Evolutionary conservation across 129 eudicot genomes (phyloP).

Genomic region (Dittrichia graveolens): DNA sequence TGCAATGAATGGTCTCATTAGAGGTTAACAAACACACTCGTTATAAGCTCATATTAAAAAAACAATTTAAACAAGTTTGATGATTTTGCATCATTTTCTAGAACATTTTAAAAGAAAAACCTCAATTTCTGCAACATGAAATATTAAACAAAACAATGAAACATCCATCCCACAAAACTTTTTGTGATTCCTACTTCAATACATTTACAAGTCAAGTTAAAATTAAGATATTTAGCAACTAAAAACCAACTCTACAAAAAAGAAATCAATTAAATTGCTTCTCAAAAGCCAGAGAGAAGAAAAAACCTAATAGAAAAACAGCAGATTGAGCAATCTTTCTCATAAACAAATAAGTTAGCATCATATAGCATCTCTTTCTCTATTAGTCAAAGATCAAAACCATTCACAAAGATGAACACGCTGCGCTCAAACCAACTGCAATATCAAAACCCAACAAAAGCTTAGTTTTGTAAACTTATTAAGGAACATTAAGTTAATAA

Average conservation of each 20-base stretch:
- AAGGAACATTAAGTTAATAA: no score
- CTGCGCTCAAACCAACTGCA: slow-evolving; percentile 30
- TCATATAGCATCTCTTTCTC: slow-evolving; percentile 6
- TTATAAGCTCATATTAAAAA: no score
- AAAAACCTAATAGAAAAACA: not conserved
- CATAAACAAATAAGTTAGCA: slow-evolving; percentile 5
- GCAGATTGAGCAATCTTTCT: slow-evolving; percentile 6
- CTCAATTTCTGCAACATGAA: no score
- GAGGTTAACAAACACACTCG: no score
- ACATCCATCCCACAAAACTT: not conserved
- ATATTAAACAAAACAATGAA: not conserved
- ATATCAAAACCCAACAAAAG: slow-evolving; percentile 3
- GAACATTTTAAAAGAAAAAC: no score
- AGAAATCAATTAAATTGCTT: not conserved
- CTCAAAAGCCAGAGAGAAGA: not conserved
- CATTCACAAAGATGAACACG: slow-evolving; percentile 26
- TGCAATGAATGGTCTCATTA: no score
- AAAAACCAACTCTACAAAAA: slow-evolving; percentile 17
- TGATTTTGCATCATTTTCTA: no score
- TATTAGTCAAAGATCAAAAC: slow-evolving; percentile 10
- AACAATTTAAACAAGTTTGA: no score
- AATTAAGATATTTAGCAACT: slow-evolving; percentile 1
- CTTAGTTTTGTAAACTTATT: not conserved
- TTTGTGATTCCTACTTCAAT: not conserved
- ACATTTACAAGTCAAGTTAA: slow-evolving; percentile 20